phyloP scores from a whole-genome alignment of 495 filamentous ascomycete species.

The Tuber calosporum region DNA sequence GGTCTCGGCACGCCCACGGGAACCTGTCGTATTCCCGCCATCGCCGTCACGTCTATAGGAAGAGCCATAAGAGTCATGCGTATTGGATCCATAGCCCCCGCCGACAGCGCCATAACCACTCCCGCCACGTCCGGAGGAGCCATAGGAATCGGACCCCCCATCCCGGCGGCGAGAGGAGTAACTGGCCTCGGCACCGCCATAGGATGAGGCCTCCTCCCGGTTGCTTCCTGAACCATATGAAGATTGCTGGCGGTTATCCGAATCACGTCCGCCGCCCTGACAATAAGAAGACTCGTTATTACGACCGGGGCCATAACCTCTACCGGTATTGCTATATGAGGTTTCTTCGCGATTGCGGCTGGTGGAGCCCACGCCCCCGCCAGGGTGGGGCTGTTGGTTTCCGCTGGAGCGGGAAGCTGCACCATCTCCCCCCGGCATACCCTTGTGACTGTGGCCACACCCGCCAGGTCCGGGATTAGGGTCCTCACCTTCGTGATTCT shows the following conservation, averaged over 20 bases:
- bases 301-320: neutral
- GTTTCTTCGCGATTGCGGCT: constrained; percentile 7
- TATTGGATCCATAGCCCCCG: constrained; percentile 3
- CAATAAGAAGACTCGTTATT: constrained; percentile 5
- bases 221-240: neutral
- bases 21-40: constrained; percentile 15
- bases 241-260: neutral
- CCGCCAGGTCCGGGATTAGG: constrained; percentile 34
- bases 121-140: neutral
- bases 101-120: constrained; percentile 1
- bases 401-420: neutral
- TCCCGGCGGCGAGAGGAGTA: constrained; percentile 4
- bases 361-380: neutral
- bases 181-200: neutral
- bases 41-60: constrained; percentile 15
- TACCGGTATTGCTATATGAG: neutral
- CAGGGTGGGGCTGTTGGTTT: neutral
- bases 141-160: constrained; percentile 5
- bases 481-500: constrained; percentile 62
- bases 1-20: constrained; percentile 8
- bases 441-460: constrained; percentile 27
- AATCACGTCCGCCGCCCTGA: neutral
- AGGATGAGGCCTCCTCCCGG: constrained; percentile 8
- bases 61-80: constrained; percentile 20
- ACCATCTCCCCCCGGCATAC: constrained; percentile 7